These are phyloP conservation scores for Magnusiomyces fungicola DNA, from an alignment of 1,139 yeast genomes.

Conservation along the genomic window DNA sequence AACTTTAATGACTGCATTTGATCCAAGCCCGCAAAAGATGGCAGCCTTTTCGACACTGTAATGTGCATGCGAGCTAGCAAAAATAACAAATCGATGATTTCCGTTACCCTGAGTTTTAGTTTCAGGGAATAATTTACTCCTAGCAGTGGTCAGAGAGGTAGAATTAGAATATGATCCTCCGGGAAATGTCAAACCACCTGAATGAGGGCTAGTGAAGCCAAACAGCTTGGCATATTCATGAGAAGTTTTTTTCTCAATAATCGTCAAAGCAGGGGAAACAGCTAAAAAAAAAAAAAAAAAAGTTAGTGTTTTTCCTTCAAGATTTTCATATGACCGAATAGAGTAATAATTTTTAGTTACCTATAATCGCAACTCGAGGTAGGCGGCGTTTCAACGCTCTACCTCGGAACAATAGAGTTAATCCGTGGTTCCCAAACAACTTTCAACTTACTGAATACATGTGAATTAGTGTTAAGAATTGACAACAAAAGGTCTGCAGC, in stretches of 20 bases:
- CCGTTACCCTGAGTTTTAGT: constrained; percentile 59
- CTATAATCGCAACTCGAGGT: no score
- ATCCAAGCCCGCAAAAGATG: constrained; percentile 66
- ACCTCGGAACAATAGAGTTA: no score
- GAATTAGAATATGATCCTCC: constrained; percentile 88
- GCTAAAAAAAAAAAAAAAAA: constrained; percentile 25
- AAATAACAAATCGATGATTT: constrained; percentile 54
- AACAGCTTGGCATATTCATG: constrained; percentile 62
- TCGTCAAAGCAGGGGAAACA: constrained; percentile 74
- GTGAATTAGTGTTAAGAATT: constrained; percentile 73
- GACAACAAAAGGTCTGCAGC: constrained; percentile 65
- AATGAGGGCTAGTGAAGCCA: constrained; percentile 45
- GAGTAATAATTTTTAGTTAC: no score
- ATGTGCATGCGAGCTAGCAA: constrained; percentile 67
- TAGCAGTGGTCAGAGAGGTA: constrained; percentile 72
- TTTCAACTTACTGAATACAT: constrained; percentile 50
- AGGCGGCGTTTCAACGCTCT: no score
- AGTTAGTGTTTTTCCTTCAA: not conserved
- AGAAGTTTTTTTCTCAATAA: constrained; percentile 64
- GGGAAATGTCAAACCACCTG: constrained; percentile 81
- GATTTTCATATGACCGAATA: no score
- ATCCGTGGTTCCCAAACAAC: no score
- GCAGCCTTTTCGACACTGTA: constrained; percentile 82
- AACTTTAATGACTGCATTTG: constrained; percentile 55
- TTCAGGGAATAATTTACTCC: constrained; percentile 59